A percentile compares a stretch with the other conserved stretches of the same genome.
Conservation (phyloP, 1,139 yeast species). For the Taphrina sp. region DNA sequence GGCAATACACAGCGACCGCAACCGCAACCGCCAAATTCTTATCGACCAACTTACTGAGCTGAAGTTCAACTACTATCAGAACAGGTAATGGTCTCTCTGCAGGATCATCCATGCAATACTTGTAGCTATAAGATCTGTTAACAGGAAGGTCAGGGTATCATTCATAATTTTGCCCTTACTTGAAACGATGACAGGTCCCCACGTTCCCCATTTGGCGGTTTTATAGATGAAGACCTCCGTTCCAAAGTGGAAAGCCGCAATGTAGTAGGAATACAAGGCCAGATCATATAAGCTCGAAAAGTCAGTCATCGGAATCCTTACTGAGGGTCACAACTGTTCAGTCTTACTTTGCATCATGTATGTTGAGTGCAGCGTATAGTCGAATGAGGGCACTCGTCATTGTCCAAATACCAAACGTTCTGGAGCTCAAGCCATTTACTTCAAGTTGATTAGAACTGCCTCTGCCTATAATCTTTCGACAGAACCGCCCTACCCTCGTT, state of each 20-base stretch:
- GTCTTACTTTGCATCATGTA: constrained; percentile 55
- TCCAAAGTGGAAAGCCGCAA: constrained; percentile 82
- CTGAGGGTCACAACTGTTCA: not conserved
- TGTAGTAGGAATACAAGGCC: constrained; percentile 70
- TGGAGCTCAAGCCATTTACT: constrained; percentile 75
- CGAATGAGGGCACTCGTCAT: constrained; percentile 79
- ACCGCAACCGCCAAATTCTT: constrained; percentile 10
- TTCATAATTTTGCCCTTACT: no score
- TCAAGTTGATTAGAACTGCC: not conserved
- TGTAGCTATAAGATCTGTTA: constrained; percentile 7
- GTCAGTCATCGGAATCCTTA: not conserved
- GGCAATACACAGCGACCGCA: constrained; percentile 4
- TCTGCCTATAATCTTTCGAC: no score
- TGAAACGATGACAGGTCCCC: constrained; percentile 77
- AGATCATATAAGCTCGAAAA: constrained; percentile 60
- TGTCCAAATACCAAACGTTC: constrained; percentile 99
- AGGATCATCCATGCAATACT: constrained; percentile 25
- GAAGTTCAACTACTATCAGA: not conserved
- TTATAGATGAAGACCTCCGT: constrained; percentile 77
- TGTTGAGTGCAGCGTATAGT: constrained; percentile 78
- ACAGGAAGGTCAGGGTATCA: no score
- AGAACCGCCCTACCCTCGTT: constrained; percentile 45
- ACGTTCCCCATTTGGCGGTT: constrained; percentile 77
- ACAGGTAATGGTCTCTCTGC: constrained; percentile 17
- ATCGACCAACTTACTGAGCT: not conserved